Evolutionary conservation across 73 alveolate species (phyloP), one percentile per base, ranked within the genome.

Genomic region (Uronychia binucleata): DNA sequence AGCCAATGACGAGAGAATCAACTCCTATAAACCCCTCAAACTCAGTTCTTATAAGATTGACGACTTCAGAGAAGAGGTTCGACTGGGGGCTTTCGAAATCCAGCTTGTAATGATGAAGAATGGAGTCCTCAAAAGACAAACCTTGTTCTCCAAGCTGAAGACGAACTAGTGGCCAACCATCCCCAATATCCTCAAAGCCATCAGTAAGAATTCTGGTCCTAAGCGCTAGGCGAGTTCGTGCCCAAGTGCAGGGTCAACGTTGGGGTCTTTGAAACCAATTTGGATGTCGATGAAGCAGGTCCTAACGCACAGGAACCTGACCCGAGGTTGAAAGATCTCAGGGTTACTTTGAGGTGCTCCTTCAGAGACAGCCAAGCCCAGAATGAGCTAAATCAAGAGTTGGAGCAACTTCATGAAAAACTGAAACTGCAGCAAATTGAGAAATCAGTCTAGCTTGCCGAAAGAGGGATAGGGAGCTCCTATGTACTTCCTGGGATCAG

Each of bases 61-160:
- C 30, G 29, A 75, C 28, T 75, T 26, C 58, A 75, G 58, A 75
- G 81, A 75, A 75, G 58, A 26, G 8, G 8, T 8, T 78, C 74
- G 94, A 75, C 32, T 88, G 31, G 94, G 94, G 26, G 94, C 94
- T 1, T 88, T 88, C 32, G 94, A 88, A 34, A 78, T 88, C 32
- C 76, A 77, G 31, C 5, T 88, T 29, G 33, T 60, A 0, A 32
- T 57, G 75, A 33, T 35, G 1, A 32, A 58, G 34, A 81, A 75
- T 0, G 32, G 25, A 26, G 29, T 33, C 1, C 28, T 26, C 28
- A 78, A 34, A 19, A 46, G n/a, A 11, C 77, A 35, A 0, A 5
- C 75, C 26, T n/a, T 88, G 28, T 81, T 46, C 34, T 82, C 90
- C 1, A 88, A 88, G 75, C 74, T 88, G 14, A 76, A 67, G 30